Evolutionary conservation across 2,329 filamentous ascomycete genomes (phyloP).

Genomic region (Fusarium sp.): DNA sequence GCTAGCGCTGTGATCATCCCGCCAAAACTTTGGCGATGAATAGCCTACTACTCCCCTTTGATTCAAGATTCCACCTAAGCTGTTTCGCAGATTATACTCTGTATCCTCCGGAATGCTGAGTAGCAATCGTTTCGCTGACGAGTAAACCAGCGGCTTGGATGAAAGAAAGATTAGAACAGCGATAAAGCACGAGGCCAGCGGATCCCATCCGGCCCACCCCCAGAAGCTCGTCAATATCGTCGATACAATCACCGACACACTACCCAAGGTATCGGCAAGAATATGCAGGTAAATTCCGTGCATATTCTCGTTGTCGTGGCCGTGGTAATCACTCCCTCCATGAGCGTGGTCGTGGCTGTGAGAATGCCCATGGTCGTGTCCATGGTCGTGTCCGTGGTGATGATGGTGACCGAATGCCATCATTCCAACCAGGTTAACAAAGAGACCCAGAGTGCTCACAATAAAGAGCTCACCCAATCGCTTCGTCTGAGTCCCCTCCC

Average conservation of each 20-base stretch:
- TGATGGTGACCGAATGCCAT: slow-evolving; percentile 82
- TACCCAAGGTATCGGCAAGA: slow-evolving; percentile 92
- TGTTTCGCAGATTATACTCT: slow-evolving; percentile 90
- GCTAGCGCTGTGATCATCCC: slow-evolving; percentile 74
- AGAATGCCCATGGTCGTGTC: slow-evolving; percentile 54
- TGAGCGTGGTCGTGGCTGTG: slow-evolving; percentile 47
- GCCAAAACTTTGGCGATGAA: slow-evolving; percentile 90
- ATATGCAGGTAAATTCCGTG: slow-evolving; percentile 96
- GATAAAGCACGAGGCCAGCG: slow-evolving; percentile 92
- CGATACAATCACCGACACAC: slow-evolving; percentile 92
- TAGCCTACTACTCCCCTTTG: slow-evolving; percentile 89
- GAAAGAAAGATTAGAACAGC: slow-evolving; percentile 94
- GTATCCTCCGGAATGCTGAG: slow-evolving; percentile 86
- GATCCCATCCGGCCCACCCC: slow-evolving; percentile 95
- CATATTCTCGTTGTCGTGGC: slow-evolving; percentile 97
- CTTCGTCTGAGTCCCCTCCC: slow-evolving; percentile 85
- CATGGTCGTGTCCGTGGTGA: slow-evolving; percentile 65
- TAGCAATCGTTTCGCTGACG: slow-evolving; percentile 84
- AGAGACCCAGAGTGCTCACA: slow-evolving; percentile 86
- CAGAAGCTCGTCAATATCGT: slow-evolving; percentile 88
- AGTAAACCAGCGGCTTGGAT: slow-evolving; percentile 86
- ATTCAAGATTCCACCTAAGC: slow-evolving; percentile 83
- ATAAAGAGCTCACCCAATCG: slow-evolving; percentile 87
- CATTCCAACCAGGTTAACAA: slow-evolving; percentile 94
- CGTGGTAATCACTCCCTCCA: slow-evolving; percentile 53